phyloP scores from a whole-genome alignment of 768 basidiomycete species.

The Baorangia bicolor region DNA sequence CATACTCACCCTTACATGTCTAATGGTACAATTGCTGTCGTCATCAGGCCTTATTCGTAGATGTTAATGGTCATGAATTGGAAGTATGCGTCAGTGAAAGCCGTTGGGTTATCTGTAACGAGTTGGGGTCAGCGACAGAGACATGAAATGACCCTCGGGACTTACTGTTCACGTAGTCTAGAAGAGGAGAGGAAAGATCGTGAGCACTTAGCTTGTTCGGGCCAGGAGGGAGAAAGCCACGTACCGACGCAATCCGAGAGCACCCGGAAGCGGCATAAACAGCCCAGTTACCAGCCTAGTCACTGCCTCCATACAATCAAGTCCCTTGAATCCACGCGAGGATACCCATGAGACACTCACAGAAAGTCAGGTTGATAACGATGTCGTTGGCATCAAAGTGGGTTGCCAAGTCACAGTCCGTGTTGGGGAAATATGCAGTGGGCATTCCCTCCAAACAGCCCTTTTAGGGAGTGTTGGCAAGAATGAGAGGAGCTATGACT shows the following conservation, averaged over 20 bases:
- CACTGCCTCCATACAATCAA: conserved; percentile 22
- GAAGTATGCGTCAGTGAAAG: too few species aligned
- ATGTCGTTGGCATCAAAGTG: too few species aligned
- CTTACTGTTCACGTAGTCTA: conserved; percentile 31
- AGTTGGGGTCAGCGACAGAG: neutral
- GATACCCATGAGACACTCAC: too few species aligned
- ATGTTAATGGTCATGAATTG: too few species aligned
- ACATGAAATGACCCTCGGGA: neutral
- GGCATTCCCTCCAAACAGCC: conserved; percentile 27
- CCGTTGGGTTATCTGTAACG: too few species aligned
- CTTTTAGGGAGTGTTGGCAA: neutral
- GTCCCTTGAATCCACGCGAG: neutral
- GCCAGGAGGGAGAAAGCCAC: neutral
- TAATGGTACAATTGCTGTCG: neutral
- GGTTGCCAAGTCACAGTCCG: too few species aligned
- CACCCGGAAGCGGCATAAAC: conserved; percentile 30
- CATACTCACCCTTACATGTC: too few species aligned
- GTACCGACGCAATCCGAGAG: conserved; percentile 30
- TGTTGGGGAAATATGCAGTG: too few species aligned
- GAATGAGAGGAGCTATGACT: neutral
- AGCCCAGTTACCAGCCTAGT: conserved; percentile 30
- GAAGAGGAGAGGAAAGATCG: neutral
- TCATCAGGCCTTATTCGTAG: too few species aligned
- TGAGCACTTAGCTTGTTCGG: neutral
- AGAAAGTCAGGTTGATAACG: too few species aligned